A percentile compares a stretch with the other conserved stretches of the same genome.
phyloP scores from a whole-genome alignment of 2,329 filamentous ascomycete genomes.

The Macrophomina phaseolina region DNA sequence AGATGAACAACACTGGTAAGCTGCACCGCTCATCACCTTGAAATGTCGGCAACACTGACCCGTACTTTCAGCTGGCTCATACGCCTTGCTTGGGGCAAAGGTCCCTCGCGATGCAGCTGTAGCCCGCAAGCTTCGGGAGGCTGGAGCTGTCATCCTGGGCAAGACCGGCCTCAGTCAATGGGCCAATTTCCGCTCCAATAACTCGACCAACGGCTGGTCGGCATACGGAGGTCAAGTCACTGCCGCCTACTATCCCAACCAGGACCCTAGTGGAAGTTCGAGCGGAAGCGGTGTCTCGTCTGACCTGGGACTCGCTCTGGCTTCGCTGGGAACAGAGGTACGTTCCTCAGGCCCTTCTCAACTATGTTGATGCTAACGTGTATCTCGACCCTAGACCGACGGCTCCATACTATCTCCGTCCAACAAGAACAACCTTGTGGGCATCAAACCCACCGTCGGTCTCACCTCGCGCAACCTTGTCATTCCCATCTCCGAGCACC shows the following conservation, averaged over 20 bases:
- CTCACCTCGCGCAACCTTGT: constrained; percentile 67
- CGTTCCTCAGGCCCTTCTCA: not conserved
- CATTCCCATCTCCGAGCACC: constrained; percentile 66
- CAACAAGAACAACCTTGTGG: constrained; percentile 65
- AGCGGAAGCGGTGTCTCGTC: constrained; percentile 66
- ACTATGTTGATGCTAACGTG: not conserved
- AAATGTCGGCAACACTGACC: not conserved
- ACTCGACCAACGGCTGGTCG: constrained; percentile 68
- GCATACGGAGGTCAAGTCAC: constrained; percentile 67
- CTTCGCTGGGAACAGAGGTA: constrained; percentile 37
- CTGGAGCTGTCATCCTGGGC: constrained; percentile 69
- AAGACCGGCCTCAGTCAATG: constrained; percentile 71
- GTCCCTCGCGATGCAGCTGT: constrained; percentile 64
- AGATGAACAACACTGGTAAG: constrained; percentile 63
- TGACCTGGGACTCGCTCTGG: constrained; percentile 65
- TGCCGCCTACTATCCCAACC: constrained; percentile 65
- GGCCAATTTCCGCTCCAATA: constrained; percentile 65
- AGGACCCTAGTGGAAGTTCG: constrained; percentile 67
- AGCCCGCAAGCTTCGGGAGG: constrained; percentile 62
- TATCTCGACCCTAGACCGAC: constrained; percentile 51
- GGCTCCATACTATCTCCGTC: constrained; percentile 68
- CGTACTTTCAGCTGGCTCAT: constrained; percentile 60
- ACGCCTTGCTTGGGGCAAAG: constrained; percentile 64
- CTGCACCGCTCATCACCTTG: not conserved
- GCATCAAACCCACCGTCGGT: constrained; percentile 63